phyloP scores from a whole-genome alignment of 495 filamentous ascomycete genomes.

The Massariosphaeria phaeospora region DNA sequence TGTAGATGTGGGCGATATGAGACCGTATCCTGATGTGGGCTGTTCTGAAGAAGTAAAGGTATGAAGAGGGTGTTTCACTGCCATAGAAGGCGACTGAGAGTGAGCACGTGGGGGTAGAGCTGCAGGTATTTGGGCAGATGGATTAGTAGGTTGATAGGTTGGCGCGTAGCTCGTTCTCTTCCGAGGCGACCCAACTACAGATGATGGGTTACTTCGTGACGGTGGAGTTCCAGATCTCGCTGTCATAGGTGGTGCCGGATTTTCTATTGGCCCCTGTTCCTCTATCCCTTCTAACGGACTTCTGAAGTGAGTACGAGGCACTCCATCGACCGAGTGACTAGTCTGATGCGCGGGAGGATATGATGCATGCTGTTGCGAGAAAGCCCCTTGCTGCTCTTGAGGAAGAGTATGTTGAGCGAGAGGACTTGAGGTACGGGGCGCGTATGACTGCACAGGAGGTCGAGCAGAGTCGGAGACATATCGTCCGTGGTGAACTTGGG shows the following conservation, averaged over 20 bases:
- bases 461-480: conserved; percentile 39
- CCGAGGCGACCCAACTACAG: conserved; percentile 51
- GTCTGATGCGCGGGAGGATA: conserved; percentile 29
- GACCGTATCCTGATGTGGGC: conserved; percentile 63
- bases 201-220: conserved; percentile 35
- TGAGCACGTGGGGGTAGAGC: conserved; percentile 67
- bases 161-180: conserved; percentile 38
- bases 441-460: conserved; percentile 55
- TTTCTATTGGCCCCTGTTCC: conserved; percentile 12
- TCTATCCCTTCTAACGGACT: conserved; percentile 27
- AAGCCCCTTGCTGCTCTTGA: conserved; percentile 26
- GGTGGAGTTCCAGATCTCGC: conserved; percentile 29
- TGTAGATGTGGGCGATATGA: conserved; percentile 46
- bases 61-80: conserved; percentile 50
- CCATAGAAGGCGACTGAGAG: conserved; percentile 73
- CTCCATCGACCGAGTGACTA: conserved; percentile 18
- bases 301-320: conserved; percentile 10
- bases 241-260: conserved; percentile 24
- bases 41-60: conserved; percentile 48
- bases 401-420: conserved; percentile 61
- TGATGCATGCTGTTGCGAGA: conserved; percentile 34
- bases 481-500: conserved; percentile 39
- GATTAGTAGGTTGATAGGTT: conserved; percentile 38
- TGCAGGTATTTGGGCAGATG: conserved; percentile 34
- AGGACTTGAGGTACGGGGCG: conserved; percentile 80